phyloP scores from a whole-genome alignment of 2,329 filamentous ascomycete genomes.

The Stagonosporopsis chrysanthemi region DNA sequence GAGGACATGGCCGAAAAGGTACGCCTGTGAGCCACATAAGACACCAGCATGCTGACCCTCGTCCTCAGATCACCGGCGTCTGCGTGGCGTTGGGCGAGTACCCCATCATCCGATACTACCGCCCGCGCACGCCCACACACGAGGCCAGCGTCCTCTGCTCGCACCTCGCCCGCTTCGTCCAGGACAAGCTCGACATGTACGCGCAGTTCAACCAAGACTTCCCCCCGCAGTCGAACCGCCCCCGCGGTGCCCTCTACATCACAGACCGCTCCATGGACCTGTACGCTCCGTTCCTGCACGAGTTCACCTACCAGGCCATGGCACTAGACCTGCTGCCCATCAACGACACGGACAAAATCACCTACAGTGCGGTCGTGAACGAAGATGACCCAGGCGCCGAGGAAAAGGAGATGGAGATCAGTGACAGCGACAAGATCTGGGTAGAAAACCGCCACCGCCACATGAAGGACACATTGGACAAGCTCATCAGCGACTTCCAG shows the following conservation, averaged over 20 bases:
- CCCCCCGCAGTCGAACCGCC: conserved; percentile 78
- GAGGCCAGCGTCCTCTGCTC: conserved; percentile 88
- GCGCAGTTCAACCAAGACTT: conserved; percentile 85
- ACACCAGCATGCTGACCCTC: conserved; percentile 8
- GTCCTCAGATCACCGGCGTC: conserved; percentile 77
- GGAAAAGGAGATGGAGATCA: conserved; percentile 89
- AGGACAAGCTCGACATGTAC: conserved; percentile 89
- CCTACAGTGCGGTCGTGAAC: conserved; percentile 81
- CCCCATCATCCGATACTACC: conserved; percentile 90
- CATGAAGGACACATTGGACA: conserved; percentile 98
- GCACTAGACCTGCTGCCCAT: conserved; percentile 91
- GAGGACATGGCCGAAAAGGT: conserved; percentile 89
- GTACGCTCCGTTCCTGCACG: conserved; percentile 85
- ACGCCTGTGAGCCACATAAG: conserved; percentile 10
- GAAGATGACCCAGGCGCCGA: conserved; percentile 74
- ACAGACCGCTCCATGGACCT: conserved; percentile 94
- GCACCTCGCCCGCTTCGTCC: conserved; percentile 88
- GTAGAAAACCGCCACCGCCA: conserved; percentile 91
- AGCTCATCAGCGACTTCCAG: conserved; percentile 89
- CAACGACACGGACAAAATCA: conserved; percentile 86
- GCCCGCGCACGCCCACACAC: conserved; percentile 75
- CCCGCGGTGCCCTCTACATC: conserved; percentile 82
- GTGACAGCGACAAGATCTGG: conserved; percentile 93
- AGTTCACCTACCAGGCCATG: conserved; percentile 99
- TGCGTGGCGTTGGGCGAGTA: conserved; percentile 95